Percentiles rank a stretch among this genome's conserved stretches.
These are phyloP conservation scores for Fusarium sp. DNA, from an alignment of 2,329 filamentous ascomycete species.

Conservation along the genomic window DNA sequence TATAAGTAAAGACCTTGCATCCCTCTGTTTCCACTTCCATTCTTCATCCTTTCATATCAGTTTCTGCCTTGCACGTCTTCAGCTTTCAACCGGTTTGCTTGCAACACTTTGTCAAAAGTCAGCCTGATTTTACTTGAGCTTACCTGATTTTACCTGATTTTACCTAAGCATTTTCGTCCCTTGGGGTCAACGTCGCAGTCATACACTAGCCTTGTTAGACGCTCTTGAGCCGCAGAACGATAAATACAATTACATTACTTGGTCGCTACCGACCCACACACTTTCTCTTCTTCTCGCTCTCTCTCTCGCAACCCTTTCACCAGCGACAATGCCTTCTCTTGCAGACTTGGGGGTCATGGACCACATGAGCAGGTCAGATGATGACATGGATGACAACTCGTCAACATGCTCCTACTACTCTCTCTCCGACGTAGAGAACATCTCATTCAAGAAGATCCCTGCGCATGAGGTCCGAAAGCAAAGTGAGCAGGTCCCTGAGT, in stretches of 20 bases:
- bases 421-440: not conserved
- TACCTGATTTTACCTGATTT: too few relatives aligned
- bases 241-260: not conserved
- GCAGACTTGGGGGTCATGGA: not conserved
- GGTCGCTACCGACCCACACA: not conserved
- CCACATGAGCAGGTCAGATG: not conserved
- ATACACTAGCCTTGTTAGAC: not conserved
- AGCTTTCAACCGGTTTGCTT: not conserved
- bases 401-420: conserved; percentile 15
- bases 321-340: not conserved
- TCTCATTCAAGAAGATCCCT: not conserved
- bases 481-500: not conserved
- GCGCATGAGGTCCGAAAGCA: conserved; percentile 2
- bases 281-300: not conserved
- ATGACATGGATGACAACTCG: conserved; percentile 7
- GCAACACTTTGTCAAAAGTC: not conserved
- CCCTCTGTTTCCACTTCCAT: not conserved
- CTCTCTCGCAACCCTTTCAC: accelerated
- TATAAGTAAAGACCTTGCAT: not conserved
- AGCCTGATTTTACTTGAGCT: too few relatives aligned
- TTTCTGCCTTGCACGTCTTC: not conserved
- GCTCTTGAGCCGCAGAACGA: not conserved
- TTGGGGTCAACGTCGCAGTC: too few relatives aligned
- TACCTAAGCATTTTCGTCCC: too few relatives aligned
- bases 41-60: not conserved